Evolutionary conservation across 2,329 filamentous ascomycete species (phyloP).

Genomic region (Clonostachys solani): DNA sequence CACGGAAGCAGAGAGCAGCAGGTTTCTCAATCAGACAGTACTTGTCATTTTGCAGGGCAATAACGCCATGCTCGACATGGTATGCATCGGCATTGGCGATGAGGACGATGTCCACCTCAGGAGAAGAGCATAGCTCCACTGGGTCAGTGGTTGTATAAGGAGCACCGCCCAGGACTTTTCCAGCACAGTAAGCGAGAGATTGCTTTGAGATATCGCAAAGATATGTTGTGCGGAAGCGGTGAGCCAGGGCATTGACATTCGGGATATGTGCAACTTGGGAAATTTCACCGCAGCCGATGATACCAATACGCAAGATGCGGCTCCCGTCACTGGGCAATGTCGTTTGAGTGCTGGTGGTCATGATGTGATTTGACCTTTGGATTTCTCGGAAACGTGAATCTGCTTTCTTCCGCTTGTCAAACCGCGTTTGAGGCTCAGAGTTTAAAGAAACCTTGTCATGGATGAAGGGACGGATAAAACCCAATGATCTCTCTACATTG

Average conservation of each 20-base stretch:
- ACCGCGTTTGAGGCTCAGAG: too few species aligned
- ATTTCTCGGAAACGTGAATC: too few species aligned
- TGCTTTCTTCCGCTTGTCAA: too few species aligned
- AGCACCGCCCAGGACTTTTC: slow-evolving; percentile 8
- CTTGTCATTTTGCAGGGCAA: slow-evolving; percentile 50
- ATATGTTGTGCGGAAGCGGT: slow-evolving; percentile 38
- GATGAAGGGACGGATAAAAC: too few species aligned
- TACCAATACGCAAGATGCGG: slow-evolving; percentile 1
- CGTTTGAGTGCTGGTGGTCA: too few species aligned
- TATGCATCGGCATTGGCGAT: slow-evolving; percentile 48
- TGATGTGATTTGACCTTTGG: too few species aligned
- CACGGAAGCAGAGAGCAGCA: slow-evolving; percentile 40
- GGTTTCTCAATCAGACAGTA: slow-evolving; percentile 58
- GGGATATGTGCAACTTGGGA: slow-evolving; percentile 37
- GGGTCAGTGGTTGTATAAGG: slow-evolving; percentile 27
- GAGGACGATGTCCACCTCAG: slow-evolving; percentile 48
- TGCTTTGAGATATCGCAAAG: slow-evolving; percentile 45
- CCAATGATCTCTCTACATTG: too few species aligned
- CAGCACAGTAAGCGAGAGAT: slow-evolving; percentile 16
- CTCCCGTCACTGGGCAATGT: too few species aligned
- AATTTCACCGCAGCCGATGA: slow-evolving; percentile 4
- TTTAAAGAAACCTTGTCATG: too few species aligned
- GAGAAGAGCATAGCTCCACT: slow-evolving; percentile 32
- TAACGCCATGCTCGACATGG: slow-evolving; percentile 46
- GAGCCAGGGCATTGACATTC: slow-evolving; percentile 34